A percentile compares a stretch with the other conserved stretches of the same genome.
Evolutionary conservation across 106 monocot genomes (phyloP).

Genomic region (Dendrobium nobile): DNA sequence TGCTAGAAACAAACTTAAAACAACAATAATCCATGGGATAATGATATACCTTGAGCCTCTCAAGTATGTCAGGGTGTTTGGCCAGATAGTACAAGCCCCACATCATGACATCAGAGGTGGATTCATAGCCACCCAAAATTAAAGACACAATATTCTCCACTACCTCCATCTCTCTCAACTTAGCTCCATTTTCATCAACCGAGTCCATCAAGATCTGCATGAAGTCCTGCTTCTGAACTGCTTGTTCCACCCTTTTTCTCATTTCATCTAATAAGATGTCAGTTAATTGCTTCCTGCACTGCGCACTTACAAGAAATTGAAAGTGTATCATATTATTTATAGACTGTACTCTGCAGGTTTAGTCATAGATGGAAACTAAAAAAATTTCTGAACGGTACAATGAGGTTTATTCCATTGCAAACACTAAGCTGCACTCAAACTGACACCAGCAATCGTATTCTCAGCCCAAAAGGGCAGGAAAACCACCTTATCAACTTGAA

Average conservation of each 20-base stretch:
- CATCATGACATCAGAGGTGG: slow-evolving; percentile 25
- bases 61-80: slow-evolving; percentile 23
- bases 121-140: slow-evolving; percentile 33
- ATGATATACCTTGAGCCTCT: slow-evolving; percentile 27
- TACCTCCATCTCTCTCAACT: slow-evolving; percentile 26
- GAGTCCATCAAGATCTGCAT: slow-evolving; percentile 22
- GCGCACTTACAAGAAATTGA: slow-evolving; percentile 7
- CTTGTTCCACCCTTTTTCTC: slow-evolving; percentile 12
- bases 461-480: not conserved
- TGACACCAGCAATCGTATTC: not conserved
- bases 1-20: not conserved
- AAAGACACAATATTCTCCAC: slow-evolving; percentile 29
- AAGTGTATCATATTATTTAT: not conserved
- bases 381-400: no score
- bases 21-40: not conserved
- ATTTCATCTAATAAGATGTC: slow-evolving; percentile 21
- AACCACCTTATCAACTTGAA: not conserved
- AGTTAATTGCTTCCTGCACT: slow-evolving; percentile 21
- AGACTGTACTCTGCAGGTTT: not conserved
- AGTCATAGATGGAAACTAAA: not conserved
- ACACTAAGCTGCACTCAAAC: not conserved
- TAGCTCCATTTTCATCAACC: slow-evolving; percentile 16
- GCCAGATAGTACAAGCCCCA: slow-evolving; percentile 34
- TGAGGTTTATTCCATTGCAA: not conserved
- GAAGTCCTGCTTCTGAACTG: slow-evolving; percentile 20